Conservation (phyloP, 805 yeast species). For the Zygoascus biomembranicola region DNA sequence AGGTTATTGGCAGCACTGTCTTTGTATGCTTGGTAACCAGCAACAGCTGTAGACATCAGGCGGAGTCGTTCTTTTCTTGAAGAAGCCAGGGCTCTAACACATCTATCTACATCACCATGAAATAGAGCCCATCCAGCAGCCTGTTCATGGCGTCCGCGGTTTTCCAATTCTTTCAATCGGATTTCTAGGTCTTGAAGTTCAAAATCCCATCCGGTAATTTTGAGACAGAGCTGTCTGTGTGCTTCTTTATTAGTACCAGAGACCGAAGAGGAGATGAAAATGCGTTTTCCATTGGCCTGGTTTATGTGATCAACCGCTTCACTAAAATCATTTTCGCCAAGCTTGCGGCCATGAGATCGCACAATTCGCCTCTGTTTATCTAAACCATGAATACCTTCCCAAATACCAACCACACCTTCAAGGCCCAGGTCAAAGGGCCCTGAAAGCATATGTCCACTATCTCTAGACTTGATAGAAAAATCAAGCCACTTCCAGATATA, state of each 20-base stretch:
- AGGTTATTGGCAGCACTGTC: conserved; percentile 51
- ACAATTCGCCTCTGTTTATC: conserved; percentile 10
- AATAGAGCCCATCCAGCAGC: conserved; percentile 99
- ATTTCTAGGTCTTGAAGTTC: conserved; percentile 67
- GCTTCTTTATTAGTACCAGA: conserved; percentile 41
- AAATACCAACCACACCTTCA: conserved; percentile 81
- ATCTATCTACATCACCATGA: conserved; percentile 76
- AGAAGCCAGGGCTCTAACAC: conserved; percentile 69
- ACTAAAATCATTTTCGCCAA: conserved; percentile 36
- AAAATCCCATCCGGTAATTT: conserved; percentile 87
- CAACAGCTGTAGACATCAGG: conserved; percentile 86
- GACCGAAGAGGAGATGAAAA: conserved; percentile 21
- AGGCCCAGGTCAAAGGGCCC: conserved; percentile 72
- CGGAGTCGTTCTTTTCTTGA: conserved; percentile 63
- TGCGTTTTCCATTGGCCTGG: conserved; percentile 32
- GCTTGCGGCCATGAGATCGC: conserved; percentile 6
- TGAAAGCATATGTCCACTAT: conserved; percentile 57
- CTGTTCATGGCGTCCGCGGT: conserved; percentile 59
- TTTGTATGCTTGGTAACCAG: conserved; percentile 73
- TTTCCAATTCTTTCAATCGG: conserved; percentile 48
- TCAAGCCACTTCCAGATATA: conserved; percentile 91
- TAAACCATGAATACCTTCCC: conserved; percentile 48
- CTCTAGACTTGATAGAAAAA: conserved; percentile 56
- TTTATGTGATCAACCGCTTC: conserved; percentile 48
- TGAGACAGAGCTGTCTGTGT: conserved; percentile 70